A percentile compares a stretch with the other conserved stretches of the same genome.
phyloP scores from a whole-genome alignment of 345 rosid genomes.

The Euclidium syriacum region DNA sequence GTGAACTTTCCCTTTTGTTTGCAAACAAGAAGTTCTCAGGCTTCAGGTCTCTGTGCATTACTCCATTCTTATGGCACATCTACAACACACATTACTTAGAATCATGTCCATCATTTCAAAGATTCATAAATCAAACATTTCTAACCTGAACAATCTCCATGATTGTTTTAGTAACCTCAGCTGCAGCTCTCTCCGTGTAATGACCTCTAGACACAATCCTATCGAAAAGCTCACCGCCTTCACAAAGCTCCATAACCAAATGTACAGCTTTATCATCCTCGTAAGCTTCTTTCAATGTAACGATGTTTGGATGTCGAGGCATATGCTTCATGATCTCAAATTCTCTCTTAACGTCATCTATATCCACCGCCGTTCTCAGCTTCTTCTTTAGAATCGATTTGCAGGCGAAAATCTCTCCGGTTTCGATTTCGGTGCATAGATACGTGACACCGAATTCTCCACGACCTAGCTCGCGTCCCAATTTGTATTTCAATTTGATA shows the following conservation, averaged over 20 bases:
- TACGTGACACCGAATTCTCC: slow-evolving; percentile 89
- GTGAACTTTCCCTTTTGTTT: slow-evolving; percentile 71
- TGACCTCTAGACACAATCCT: slow-evolving; percentile 91
- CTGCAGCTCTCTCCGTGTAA: slow-evolving; percentile 93
- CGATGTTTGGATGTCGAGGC: slow-evolving; percentile 70
- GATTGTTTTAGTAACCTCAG: slow-evolving; percentile 67
- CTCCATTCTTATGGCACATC: slow-evolving; percentile 88
- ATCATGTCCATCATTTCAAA: not conserved
- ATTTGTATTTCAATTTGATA: slow-evolving; percentile 54
- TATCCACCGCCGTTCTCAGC: slow-evolving; percentile 71
- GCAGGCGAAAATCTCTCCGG: slow-evolving; percentile 62
- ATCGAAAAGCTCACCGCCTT: slow-evolving; percentile 91
- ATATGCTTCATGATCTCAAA: slow-evolving; percentile 85
- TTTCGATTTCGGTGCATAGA: slow-evolving; percentile 63
- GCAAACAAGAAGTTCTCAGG: slow-evolving; percentile 90
- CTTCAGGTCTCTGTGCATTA: slow-evolving; percentile 86
- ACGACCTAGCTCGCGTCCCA: slow-evolving; percentile 88
- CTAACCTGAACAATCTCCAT: slow-evolving; percentile 84
- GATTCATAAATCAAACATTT: not conserved
- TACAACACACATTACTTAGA: slow-evolving; percentile 23
- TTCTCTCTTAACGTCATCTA: slow-evolving; percentile 89
- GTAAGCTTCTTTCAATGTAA: slow-evolving; percentile 62
- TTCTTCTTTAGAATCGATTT: slow-evolving; percentile 88
- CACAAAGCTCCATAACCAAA: slow-evolving; percentile 92
- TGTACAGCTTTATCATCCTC: slow-evolving; percentile 93